Evolutionary conservation across 768 basidiomycete species (phyloP).

Genomic region (Suillus cothurnatus): DNA sequence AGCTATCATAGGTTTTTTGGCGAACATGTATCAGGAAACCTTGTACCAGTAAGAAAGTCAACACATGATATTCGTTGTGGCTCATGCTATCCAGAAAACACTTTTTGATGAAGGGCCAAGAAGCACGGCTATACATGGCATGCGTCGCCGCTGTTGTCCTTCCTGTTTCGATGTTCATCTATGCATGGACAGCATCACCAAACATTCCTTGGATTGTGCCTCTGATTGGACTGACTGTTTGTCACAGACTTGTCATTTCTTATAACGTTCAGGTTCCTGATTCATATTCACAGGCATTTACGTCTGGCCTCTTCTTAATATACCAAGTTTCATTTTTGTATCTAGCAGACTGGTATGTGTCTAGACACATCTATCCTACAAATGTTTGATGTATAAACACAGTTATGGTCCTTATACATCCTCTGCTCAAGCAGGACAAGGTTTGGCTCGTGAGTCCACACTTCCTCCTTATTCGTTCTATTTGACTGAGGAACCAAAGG

Average conservation of each 20-base stretch:
- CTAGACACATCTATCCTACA: background rate
- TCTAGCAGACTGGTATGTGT: slow-evolving; percentile 50
- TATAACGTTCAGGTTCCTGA: slow-evolving; percentile 5
- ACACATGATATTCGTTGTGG: slow-evolving; percentile 6
- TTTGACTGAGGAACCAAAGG: slow-evolving; percentile 23
- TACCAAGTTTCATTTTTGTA: slow-evolving; percentile 50
- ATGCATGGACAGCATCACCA: slow-evolving; percentile 65
- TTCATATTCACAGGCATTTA: slow-evolving; percentile 39
- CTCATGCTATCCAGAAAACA: slow-evolving; percentile 31
- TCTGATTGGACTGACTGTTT: slow-evolving; percentile 23
- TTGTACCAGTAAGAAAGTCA: slow-evolving; percentile 44
- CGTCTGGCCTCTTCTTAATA: slow-evolving; percentile 41
- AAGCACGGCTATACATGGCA: slow-evolving; percentile 60
- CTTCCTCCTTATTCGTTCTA: background rate
- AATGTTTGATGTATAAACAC: background rate
- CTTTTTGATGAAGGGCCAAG: slow-evolving; percentile 36
- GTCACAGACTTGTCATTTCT: background rate
- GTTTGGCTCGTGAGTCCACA: slow-evolving; percentile 41
- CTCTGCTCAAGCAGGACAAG: slow-evolving; percentile 56
- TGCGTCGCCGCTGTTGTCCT: slow-evolving; percentile 56
- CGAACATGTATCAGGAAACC: slow-evolving; percentile 49
- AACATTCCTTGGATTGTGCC: slow-evolving; percentile 59
- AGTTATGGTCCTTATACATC: slow-evolving; percentile 52
- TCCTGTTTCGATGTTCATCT: slow-evolving; percentile 66
- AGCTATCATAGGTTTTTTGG: slow-evolving; percentile 44